phyloP scores from a whole-genome alignment of 2,329 filamentous ascomycete genomes.

The Alternaria novae-zelandiae region DNA sequence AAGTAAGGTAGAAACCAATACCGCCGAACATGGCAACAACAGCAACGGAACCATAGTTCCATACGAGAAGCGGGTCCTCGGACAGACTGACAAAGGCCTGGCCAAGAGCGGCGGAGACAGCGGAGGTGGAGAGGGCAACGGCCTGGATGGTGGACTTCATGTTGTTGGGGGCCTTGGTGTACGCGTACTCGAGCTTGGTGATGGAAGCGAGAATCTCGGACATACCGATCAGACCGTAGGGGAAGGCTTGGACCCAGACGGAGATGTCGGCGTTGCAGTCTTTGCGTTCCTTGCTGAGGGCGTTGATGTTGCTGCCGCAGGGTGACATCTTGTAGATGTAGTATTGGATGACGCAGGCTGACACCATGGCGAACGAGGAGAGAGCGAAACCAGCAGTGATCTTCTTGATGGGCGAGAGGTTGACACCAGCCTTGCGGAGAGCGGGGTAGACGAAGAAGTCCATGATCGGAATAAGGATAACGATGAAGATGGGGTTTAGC shows the following conservation, averaged over 20 bases:
- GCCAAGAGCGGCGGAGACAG: conserved; percentile 39
- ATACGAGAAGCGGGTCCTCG: conserved; percentile 42
- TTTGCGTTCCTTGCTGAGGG: conserved; percentile 46
- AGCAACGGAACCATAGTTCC: conserved; percentile 42
- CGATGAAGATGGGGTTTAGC: conserved; percentile 76
- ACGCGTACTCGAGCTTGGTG: conserved; percentile 69
- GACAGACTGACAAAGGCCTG: conserved; percentile 41
- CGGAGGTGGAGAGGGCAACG: conserved; percentile 45
- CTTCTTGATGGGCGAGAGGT: conserved; percentile 77
- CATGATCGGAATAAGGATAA: conserved; percentile 68
- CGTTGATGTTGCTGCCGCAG: conserved; percentile 38
- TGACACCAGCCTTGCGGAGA: conserved; percentile 68
- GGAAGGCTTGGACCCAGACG: conserved; percentile 62
- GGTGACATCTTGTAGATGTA: conserved; percentile 54
- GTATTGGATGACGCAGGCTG: conserved; percentile 63
- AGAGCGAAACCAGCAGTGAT: conserved; percentile 74
- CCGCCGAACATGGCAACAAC: conserved; percentile 42
- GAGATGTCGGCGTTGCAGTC: conserved; percentile 57
- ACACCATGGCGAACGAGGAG: conserved; percentile 66
- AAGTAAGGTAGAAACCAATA: conserved; percentile 40
- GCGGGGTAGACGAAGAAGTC: conserved; percentile 71
- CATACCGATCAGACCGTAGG: conserved; percentile 62
- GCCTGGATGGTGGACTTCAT: conserved; percentile 58
- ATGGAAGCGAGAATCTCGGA: conserved; percentile 71
- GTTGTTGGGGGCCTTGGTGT: conserved; percentile 61